Percentiles rank a stretch among this genome's conserved stretches.
phyloP scores from a whole-genome alignment of 768 basidiomycete species.

The Aureoboletus auriporus region DNA sequence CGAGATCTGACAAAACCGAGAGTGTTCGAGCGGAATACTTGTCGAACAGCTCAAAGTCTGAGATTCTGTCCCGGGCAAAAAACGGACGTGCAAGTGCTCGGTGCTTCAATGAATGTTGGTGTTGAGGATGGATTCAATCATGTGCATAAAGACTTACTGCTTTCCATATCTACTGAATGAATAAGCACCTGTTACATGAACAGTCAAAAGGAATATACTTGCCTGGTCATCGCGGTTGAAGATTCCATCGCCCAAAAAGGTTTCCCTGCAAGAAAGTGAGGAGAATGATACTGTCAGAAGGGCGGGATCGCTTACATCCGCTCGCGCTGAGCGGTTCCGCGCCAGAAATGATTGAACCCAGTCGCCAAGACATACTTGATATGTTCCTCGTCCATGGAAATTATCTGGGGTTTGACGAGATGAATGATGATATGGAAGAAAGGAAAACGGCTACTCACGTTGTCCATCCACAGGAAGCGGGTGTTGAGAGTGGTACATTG shows the following conservation, averaged over 20 bases:
- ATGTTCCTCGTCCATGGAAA: conserved; percentile 72
- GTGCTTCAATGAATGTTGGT: conserved; percentile 38
- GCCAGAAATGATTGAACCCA: conserved; percentile 65
- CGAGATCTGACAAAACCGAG: conserved; percentile 41
- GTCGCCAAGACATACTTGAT: conserved; percentile 61
- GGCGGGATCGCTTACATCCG: conserved; percentile 45
- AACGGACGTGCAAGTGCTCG: conserved; percentile 67
- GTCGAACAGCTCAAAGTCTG: conserved; percentile 69
- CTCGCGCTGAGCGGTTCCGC: conserved; percentile 61
- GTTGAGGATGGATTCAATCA: conserved; percentile 3
- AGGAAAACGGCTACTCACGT: conserved; percentile 40
- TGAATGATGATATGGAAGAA: neutral
- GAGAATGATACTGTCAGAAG: neutral
- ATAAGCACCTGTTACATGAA: conserved; percentile 4
- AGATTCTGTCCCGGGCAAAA: conserved; percentile 67
- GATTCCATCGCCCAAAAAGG: conserved; percentile 69
- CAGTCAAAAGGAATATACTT: conserved; percentile 13
- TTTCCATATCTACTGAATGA: conserved; percentile 50
- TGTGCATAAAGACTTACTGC: conserved; percentile 36
- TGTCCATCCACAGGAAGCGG: conserved; percentile 65
- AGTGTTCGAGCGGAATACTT: conserved; percentile 46
- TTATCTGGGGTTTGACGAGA: conserved; percentile 42
- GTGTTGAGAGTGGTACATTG: conserved; percentile 67
- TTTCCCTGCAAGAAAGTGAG: conserved; percentile 30
- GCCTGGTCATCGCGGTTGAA: conserved; percentile 77